A percentile compares a stretch with the other conserved stretches of the same genome.
Evolutionary conservation across 176 grass and related monocot species (phyloP).

Genomic region (Musa acuminata): DNA sequence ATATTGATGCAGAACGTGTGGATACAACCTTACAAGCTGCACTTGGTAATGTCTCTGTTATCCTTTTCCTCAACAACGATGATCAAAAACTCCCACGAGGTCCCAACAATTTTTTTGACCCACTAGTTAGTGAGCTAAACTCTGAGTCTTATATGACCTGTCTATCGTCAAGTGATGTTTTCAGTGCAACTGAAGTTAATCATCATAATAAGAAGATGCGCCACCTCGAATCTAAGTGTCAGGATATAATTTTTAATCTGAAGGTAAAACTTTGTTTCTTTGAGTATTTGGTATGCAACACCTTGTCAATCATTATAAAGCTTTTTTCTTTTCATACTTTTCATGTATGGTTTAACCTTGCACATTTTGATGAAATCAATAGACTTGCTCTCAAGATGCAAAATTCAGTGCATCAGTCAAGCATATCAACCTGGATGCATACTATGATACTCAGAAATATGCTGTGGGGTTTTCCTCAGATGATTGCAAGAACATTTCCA

Average conservation of each 20-base stretch:
- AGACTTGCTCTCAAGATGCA: conserved; percentile 75
- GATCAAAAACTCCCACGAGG: conserved; percentile 13
- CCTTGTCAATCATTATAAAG: conserved; percentile 5
- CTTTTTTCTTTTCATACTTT: conserved; percentile 18
- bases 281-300: conserved; percentile 5
- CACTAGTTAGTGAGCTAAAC: conserved; percentile 30
- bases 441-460: conserved; percentile 33
- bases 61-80: conserved; percentile 54
- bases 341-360: conserved; percentile 5
- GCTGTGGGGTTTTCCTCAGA: conserved; percentile 7
- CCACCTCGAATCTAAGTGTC: conserved; percentile 71
- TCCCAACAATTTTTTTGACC: conserved; percentile 12
- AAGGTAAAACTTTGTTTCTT: conserved; percentile 34
- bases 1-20: conserved; percentile 48
- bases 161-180: conserved; percentile 52
- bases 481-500: conserved; percentile 11
- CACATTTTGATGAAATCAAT: conserved; percentile 33
- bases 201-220: conserved; percentile 47
- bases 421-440: conserved; percentile 62
- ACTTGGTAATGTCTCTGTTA: conserved; percentile 56
- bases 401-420: conserved; percentile 49
- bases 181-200: conserved; percentile 33
- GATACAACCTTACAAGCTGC: conserved; percentile 62
- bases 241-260: conserved; percentile 52
- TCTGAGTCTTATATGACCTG: conserved; percentile 61